Evolutionary conservation across 1,284 basidiomycete species (phyloP).

Genomic region (Anthracocystis walkeri): DNA sequence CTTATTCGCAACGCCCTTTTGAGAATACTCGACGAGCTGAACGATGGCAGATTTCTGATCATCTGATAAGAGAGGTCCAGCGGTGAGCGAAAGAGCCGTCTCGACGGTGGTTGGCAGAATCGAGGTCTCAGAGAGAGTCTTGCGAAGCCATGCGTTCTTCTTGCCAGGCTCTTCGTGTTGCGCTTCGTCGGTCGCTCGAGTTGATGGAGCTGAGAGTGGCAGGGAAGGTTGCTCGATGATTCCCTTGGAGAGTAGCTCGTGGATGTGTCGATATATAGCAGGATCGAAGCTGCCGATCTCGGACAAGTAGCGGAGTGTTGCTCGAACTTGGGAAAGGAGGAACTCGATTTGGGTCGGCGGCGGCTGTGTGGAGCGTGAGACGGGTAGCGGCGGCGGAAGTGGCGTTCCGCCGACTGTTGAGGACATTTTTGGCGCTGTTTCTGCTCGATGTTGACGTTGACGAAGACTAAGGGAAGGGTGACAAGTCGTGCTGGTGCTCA

Average conservation of each 20-base stretch:
- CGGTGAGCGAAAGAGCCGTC: slow-evolving; percentile 37
- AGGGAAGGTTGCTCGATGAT: neutral
- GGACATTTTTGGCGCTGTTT: slow-evolving; percentile 4
- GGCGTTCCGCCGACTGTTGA: neutral
- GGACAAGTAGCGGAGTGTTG: slow-evolving; percentile 25
- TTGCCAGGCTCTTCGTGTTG: slow-evolving; percentile 24
- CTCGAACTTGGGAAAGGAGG: slow-evolving; percentile 28
- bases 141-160: slow-evolving; percentile 47
- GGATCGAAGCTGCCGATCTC: slow-evolving; percentile 29
- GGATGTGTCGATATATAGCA: slow-evolving; percentile 17
- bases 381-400: slow-evolving; percentile 20
- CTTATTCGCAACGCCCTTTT: slow-evolving; percentile 39
- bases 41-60: slow-evolving; percentile 43
- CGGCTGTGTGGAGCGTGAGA: slow-evolving; percentile 14
- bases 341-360: slow-evolving; percentile 24
- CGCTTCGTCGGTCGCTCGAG: neutral
- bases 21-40: slow-evolving; percentile 39
- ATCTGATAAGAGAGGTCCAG: slow-evolving; percentile 39
- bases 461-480: no score
- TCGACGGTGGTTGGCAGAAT: slow-evolving; percentile 49
- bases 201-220: no score
- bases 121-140: slow-evolving; percentile 35
- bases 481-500: neutral
- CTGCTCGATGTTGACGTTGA: neutral
- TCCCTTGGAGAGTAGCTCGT: slow-evolving; percentile 15